phyloP scores from a whole-genome alignment of 2,329 filamentous ascomycete species.

The Fusarium proliferatum region DNA sequence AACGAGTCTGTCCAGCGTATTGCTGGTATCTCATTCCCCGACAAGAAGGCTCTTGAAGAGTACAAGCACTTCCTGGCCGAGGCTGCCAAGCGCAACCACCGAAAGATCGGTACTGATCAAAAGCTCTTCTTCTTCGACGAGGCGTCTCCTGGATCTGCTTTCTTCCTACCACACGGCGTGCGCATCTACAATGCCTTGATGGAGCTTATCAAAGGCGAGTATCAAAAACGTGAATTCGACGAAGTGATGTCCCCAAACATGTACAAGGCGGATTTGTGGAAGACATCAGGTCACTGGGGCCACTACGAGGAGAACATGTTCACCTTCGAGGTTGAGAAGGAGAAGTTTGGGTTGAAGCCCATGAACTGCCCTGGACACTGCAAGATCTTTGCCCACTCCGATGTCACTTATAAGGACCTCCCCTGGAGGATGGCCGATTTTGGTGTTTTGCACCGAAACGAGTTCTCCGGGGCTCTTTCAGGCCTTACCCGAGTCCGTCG shows the following conservation, averaged over 20 bases:
- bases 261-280: constrained; percentile 94
- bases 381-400: constrained; percentile 84
- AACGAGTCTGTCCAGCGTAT: constrained; percentile 97
- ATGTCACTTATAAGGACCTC: constrained; percentile 85
- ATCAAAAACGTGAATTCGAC: constrained; percentile 92
- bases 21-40: constrained; percentile 93
- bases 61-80: constrained; percentile 97
- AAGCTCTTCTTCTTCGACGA: constrained; percentile 98
- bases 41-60: constrained; percentile 93
- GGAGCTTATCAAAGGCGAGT: constrained; percentile 84
- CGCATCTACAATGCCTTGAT: constrained; percentile 93
- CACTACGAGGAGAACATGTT: constrained; percentile 90
- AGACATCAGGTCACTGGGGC: constrained; percentile 93
- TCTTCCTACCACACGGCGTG: constrained; percentile 92
- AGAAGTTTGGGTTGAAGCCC: constrained; percentile 79
- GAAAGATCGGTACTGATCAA: constrained; percentile 93
- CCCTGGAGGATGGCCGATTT: constrained; percentile 96
- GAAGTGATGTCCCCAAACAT: constrained; percentile 96
- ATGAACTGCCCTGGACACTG: constrained; percentile 99
- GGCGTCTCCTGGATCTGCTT: constrained; percentile 89
- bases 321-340: constrained; percentile 81
- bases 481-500: constrained; percentile 92
- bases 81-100: constrained; percentile 96
- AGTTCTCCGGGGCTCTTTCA: constrained; percentile 89
- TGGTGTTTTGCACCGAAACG: constrained; percentile 93